Percentiles rank a stretch among this genome's conserved stretches.
Conservation (phyloP, 2,329 filamentous ascomycete species). For the Penicillium nordicum region DNA sequence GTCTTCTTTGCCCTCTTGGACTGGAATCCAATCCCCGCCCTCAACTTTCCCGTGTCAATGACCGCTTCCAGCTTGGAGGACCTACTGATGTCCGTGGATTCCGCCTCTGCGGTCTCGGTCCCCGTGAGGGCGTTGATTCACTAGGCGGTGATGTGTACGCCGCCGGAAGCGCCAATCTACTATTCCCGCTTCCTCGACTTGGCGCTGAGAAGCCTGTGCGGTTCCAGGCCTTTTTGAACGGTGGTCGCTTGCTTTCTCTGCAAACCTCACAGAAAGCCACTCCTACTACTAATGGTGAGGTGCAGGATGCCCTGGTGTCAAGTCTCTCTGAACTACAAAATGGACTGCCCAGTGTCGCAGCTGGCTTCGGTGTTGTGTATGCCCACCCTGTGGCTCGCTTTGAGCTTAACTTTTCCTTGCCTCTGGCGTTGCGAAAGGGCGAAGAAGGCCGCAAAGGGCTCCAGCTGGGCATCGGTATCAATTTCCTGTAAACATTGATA, state of each 20-base stretch:
- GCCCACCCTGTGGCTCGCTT: constrained; percentile 91
- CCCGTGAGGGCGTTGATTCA: constrained; percentile 78
- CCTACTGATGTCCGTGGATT: constrained; percentile 95
- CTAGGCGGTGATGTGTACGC: constrained; percentile 90
- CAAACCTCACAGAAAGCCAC: constrained; percentile 52
- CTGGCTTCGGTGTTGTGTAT: constrained; percentile 87
- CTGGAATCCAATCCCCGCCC: constrained; percentile 55
- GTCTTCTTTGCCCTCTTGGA: constrained; percentile 77
- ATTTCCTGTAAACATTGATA: constrained; percentile 65
- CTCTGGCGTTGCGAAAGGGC: constrained; percentile 73
- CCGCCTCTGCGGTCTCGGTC: constrained; percentile 81
- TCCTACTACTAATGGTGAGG: constrained; percentile 49
- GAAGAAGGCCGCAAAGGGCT: constrained; percentile 89
- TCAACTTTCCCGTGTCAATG: constrained; percentile 76
- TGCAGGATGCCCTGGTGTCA: constrained; percentile 44
- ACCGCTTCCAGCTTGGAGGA: constrained; percentile 91
- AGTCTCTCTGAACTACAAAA: constrained; percentile 69
- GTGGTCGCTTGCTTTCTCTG: constrained; percentile 77
- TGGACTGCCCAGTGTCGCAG: constrained; percentile 78
- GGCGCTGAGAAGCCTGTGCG: constrained; percentile 81
- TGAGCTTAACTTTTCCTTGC: constrained; percentile 92
- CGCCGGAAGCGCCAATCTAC: constrained; percentile 79
- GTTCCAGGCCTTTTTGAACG: constrained; percentile 87
- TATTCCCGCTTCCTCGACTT: constrained; percentile 77
- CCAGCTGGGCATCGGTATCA: constrained; percentile 93